A percentile compares a stretch with the other conserved stretches of the same genome.
Evolutionary conservation across 1,284 basidiomycete genomes (phyloP).

Genomic region (Taiwanofungus camphoratus): DNA sequence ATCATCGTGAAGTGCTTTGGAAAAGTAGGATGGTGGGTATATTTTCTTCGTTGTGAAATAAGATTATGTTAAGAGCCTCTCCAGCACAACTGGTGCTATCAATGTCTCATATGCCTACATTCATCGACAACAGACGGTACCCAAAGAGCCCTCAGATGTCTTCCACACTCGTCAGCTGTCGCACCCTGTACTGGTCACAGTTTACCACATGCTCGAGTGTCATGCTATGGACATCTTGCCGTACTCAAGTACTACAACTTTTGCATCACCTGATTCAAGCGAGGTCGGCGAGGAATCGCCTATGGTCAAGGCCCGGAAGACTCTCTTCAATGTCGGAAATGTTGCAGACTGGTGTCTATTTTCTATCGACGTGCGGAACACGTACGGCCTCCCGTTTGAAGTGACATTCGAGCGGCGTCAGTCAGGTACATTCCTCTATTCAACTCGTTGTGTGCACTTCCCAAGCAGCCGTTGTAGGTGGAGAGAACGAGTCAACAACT

Average conservation of each 20-base stretch:
- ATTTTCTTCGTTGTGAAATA: constrained; percentile 1
- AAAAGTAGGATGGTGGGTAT: constrained; percentile 82
- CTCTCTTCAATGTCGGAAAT: constrained; percentile 39
- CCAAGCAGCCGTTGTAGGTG: constrained; percentile 27
- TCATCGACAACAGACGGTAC: constrained; percentile 36
- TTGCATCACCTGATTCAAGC: constrained; percentile 9
- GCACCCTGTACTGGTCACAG: constrained; percentile 84
- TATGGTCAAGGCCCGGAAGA: constrained; percentile 23
- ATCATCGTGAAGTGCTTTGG: constrained; percentile 76
- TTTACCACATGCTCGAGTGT: constrained; percentile 90
- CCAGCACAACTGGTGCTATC: constrained; percentile 72
- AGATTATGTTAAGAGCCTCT: background rate
- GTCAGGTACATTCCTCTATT: constrained; percentile 39
- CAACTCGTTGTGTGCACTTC: background rate
- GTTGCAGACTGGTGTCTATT: constrained; percentile 78
- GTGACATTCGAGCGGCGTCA: constrained; percentile 68
- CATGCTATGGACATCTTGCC: constrained; percentile 74
- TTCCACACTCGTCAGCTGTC: constrained; percentile 84
- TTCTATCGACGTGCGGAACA: constrained; percentile 82
- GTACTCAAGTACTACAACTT: constrained; percentile 38
- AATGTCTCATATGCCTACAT: constrained; percentile 81
- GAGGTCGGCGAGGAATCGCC: constrained; percentile 15
- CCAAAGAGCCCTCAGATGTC: constrained; percentile 34
- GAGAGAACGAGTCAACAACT: constrained; percentile 39
- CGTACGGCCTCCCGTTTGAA: constrained; percentile 85